A percentile compares a stretch with the other conserved stretches of the same genome.
Conservation (phyloP, 1,284 basidiomycete species). For the Meripilus lineatus region DNA sequence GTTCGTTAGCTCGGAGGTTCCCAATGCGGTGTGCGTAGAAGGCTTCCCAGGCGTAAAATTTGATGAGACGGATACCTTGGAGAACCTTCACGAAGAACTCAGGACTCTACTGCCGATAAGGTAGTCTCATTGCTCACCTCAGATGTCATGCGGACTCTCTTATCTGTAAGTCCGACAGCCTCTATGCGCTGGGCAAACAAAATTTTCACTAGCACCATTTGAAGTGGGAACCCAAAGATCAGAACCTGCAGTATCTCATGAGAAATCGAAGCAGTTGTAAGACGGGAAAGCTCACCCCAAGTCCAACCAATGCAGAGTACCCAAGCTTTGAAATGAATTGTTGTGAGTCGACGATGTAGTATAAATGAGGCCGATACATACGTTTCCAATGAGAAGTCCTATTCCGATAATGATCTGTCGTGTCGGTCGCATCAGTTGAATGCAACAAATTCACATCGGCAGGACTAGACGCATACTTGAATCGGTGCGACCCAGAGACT, state of each 20-base stretch:
- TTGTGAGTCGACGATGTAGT: background rate
- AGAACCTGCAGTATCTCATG: too few relatives aligned
- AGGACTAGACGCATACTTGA: constrained; percentile 31
- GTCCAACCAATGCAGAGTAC: constrained; percentile 65
- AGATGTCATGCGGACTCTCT: constrained; percentile 58
- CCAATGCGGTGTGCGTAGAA: constrained; percentile 58
- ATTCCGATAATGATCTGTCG: constrained; percentile 55
- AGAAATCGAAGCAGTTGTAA: too few relatives aligned
- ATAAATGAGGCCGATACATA: constrained; percentile 22
- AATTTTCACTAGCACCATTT: constrained; percentile 53
- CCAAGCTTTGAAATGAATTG: constrained; percentile 44
- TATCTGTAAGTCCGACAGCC: constrained; percentile 71
- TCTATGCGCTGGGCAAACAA: constrained; percentile 65
- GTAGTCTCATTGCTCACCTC: constrained; percentile 34
- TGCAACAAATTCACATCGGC: background rate
- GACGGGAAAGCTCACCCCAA: constrained; percentile 42
- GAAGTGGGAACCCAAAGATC: constrained; percentile 57
- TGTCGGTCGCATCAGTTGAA: background rate
- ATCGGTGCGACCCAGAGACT: constrained; percentile 56
- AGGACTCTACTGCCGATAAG: background rate
- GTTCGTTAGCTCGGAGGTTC: constrained; percentile 46
- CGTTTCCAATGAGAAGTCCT: constrained; percentile 59
- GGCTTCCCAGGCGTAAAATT: constrained; percentile 56
- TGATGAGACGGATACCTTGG: constrained; percentile 60
- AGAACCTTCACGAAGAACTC: constrained; percentile 40